Conservation (phyloP, 257 asterid genomes). For the Cruciata laevipes region DNA sequence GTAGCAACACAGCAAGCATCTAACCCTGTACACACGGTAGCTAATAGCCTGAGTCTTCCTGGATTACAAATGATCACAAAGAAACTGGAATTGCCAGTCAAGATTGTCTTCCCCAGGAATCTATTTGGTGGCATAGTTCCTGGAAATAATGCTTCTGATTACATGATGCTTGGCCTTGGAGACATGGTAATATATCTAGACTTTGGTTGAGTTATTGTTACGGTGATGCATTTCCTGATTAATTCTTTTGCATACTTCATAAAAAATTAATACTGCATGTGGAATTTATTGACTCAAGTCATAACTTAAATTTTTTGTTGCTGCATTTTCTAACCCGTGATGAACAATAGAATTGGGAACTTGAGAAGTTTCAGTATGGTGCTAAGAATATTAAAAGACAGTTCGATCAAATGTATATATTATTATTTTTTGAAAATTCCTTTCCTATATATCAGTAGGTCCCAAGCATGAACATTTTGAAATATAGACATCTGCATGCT, state of each 20-base stretch:
- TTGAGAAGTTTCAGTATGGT: neutral
- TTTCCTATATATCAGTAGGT: neutral
- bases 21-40: conserved; percentile 89
- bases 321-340: neutral
- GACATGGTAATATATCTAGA: conserved; percentile 60
- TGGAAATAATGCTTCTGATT: conserved; percentile 54
- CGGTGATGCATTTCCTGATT: neutral
- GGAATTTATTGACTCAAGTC: no score
- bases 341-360: neutral
- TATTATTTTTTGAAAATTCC: no score
- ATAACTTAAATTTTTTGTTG: neutral
- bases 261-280: no score
- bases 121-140: conserved; percentile 67
- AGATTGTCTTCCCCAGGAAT: conserved; percentile 91
- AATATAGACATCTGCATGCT: neutral
- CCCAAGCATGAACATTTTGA: neutral
- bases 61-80: conserved; percentile 77
- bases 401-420: neutral
- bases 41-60: conserved; percentile 84
- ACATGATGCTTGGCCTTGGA: conserved; percentile 95
- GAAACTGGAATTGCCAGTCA: conserved; percentile 90
- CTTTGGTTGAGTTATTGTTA: conserved; percentile 9
- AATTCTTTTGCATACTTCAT: no score
- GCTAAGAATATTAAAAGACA: neutral
- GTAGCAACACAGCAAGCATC: conserved; percentile 94